Conservation (phyloP, 2,329 filamentous ascomycete genomes). For the Bipolaris oryzae region DNA sequence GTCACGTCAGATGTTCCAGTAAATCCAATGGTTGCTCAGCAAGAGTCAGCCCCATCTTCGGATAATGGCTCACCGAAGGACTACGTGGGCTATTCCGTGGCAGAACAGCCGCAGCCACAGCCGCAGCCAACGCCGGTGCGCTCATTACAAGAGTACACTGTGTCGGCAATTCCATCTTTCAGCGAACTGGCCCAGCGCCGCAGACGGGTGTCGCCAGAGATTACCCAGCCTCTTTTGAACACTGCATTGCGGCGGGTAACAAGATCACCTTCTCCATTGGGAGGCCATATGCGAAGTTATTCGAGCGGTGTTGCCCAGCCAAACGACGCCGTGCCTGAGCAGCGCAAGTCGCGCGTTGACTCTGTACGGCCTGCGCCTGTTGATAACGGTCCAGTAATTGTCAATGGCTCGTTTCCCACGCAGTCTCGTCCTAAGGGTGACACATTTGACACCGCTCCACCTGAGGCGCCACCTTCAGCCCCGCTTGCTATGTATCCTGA, state of each 20-base stretch:
- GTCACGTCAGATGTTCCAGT: slow-evolving; percentile 27
- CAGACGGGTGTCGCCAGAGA: slow-evolving; percentile 52
- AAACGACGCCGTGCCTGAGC: slow-evolving; percentile 16
- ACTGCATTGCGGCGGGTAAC: slow-evolving; percentile 46
- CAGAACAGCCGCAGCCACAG: slow-evolving; percentile 52
- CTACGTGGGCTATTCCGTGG: slow-evolving; percentile 58
- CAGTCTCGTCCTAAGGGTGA: slow-evolving; percentile 35
- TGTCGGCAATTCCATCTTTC: slow-evolving; percentile 45
- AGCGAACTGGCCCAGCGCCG: slow-evolving; percentile 51
- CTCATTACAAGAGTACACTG: slow-evolving; percentile 47
- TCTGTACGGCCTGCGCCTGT: slow-evolving; percentile 30
- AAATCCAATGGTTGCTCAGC: slow-evolving; percentile 27
- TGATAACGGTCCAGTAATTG: slow-evolving; percentile 47
- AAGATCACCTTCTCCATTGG: slow-evolving; percentile 56
- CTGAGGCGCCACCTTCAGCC: slow-evolving; percentile 24
- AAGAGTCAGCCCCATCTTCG: slow-evolving; percentile 26
- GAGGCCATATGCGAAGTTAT: slow-evolving; percentile 51
- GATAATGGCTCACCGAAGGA: slow-evolving; percentile 54
- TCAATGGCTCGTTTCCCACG: slow-evolving; percentile 49
- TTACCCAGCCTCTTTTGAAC: slow-evolving; percentile 46
- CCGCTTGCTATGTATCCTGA: slow-evolving; percentile 36
- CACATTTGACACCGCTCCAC: slow-evolving; percentile 30
- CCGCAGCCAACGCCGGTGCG: slow-evolving; percentile 37
- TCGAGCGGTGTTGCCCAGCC: slow-evolving; percentile 38
- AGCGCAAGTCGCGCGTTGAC: slow-evolving; percentile 38